These are phyloP conservation scores for Cyphellophora europaea DNA, from an alignment of 2,329 filamentous ascomycete species.

Conservation along the genomic window DNA sequence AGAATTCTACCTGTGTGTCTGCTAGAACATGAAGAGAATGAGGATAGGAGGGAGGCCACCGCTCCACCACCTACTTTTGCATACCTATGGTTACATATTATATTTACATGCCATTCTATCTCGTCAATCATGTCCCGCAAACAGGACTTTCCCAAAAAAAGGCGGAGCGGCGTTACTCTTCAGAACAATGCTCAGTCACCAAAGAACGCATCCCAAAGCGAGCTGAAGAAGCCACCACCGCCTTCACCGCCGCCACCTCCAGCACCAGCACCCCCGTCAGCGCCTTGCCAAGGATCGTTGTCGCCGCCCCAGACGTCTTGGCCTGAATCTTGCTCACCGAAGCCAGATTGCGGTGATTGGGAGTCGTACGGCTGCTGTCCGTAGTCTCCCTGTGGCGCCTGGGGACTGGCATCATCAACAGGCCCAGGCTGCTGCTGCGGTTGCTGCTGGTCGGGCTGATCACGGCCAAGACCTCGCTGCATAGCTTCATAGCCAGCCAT, in stretches of 20 bases:
- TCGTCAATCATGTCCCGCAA: no score
- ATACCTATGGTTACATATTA: no score
- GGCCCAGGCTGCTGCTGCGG: no score
- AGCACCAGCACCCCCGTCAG: conserved; percentile 18
- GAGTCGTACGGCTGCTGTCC: conserved; percentile 16
- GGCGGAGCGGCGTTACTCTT: no score
- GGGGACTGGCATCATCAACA: conserved; percentile 2
- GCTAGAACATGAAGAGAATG: no score
- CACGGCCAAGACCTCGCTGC: conserved; percentile 39
- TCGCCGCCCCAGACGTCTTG: conserved; percentile 26
- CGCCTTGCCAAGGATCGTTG: conserved; percentile 21
- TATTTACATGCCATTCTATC: no score
- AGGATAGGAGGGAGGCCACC: no score
- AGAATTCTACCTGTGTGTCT: no score
- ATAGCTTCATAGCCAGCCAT: conserved; percentile 57
- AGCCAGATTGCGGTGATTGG: conserved; percentile 20
- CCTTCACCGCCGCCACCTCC: conserved; percentile 23
- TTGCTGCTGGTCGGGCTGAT: conserved; percentile 12
- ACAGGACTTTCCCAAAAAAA: no score
- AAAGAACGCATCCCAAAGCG: conserved; percentile 17
- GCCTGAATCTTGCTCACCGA: conserved; percentile 12
- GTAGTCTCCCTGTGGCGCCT: neutral
- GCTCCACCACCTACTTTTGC: no score
- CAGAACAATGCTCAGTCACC: conserved; percentile 5
- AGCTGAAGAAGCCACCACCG: conserved; percentile 20